phyloP scores from a whole-genome alignment of 1,139 yeast genomes.

The Blastobotrys malaysiensis region DNA sequence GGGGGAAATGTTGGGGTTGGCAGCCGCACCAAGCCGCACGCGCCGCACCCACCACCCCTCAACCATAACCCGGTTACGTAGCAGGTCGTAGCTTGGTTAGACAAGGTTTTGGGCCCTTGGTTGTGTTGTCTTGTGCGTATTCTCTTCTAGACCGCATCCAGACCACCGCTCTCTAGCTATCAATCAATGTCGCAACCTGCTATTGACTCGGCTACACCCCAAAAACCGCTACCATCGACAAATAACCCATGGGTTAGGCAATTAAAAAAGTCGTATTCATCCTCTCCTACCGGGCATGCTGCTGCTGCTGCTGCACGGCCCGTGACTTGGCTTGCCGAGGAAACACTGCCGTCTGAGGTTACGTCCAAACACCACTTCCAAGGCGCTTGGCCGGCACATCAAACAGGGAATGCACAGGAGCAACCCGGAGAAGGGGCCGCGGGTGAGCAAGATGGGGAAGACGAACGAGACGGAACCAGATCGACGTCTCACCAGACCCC shows the following conservation, averaged over 20 bases:
- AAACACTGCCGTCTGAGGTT: too few relatives aligned
- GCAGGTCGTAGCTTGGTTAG: too few relatives aligned
- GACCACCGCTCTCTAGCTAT: background rate
- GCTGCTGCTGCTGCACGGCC: background rate
- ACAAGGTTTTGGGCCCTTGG: background rate
- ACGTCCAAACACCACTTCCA: background rate
- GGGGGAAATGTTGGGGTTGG: too few relatives aligned
- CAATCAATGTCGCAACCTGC: background rate
- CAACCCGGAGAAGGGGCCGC: background rate
- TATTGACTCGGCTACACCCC: background rate
- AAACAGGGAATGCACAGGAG: background rate
- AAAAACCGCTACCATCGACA: background rate
- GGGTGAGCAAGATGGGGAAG: background rate
- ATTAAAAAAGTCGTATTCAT: background rate
- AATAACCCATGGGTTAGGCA: background rate
- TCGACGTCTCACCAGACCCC: background rate
- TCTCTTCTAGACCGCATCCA: background rate
- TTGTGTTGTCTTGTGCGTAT: background rate
- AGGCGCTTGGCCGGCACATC: background rate
- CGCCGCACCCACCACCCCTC: background rate
- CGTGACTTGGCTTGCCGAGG: background rate
- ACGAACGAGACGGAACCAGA: background rate
- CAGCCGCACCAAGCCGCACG: background rate
- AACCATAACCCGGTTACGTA: background rate
- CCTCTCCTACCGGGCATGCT: background rate